phyloP scores from a whole-genome alignment of 2,329 filamentous ascomycete species.

The Colletotrichum cordylinicola region DNA sequence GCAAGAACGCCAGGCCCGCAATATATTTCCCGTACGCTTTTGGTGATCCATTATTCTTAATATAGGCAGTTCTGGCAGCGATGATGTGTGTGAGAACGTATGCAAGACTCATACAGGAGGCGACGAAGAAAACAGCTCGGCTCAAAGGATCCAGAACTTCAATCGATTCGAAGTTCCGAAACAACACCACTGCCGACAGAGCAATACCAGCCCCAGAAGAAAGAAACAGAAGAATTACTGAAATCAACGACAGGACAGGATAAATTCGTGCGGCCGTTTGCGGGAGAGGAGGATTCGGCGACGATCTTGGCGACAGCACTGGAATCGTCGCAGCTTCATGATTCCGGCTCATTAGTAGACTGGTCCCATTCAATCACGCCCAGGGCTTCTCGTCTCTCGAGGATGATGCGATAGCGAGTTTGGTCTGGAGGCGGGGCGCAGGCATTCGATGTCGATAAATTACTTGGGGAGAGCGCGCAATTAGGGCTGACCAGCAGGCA shows the following conservation, averaged over 20 bases:
- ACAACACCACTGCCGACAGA: slow-evolving; percentile 5
- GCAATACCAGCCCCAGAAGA: slow-evolving; percentile 2
- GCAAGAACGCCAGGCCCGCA: neutral
- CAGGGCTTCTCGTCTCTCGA: neutral
- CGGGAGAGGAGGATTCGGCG: neutral
- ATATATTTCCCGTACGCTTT: neutral
- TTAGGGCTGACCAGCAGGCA: neutral
- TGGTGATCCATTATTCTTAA: neutral
- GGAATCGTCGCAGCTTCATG: slow-evolving; percentile 15
- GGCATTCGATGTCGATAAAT: neutral
- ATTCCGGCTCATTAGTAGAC: slow-evolving; percentile 11
- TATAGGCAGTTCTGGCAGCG: neutral
- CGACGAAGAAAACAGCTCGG: slow-evolving; percentile 14
- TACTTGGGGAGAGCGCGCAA: neutral
- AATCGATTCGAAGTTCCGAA: neutral
- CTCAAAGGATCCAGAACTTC: slow-evolving; percentile 13
- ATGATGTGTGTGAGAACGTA: slow-evolving; percentile 4
- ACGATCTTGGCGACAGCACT: slow-evolving; percentile 1
- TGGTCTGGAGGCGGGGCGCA: neutral
- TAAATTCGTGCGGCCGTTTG: neutral
- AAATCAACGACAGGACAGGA: slow-evolving; percentile 4
- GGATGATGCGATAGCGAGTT: neutral
- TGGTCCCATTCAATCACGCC: neutral
- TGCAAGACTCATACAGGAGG: slow-evolving; percentile 7
- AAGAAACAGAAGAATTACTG: neutral